phyloP scores from a whole-genome alignment of 805 yeast species.

The Grigorovia transvaalensis region DNA sequence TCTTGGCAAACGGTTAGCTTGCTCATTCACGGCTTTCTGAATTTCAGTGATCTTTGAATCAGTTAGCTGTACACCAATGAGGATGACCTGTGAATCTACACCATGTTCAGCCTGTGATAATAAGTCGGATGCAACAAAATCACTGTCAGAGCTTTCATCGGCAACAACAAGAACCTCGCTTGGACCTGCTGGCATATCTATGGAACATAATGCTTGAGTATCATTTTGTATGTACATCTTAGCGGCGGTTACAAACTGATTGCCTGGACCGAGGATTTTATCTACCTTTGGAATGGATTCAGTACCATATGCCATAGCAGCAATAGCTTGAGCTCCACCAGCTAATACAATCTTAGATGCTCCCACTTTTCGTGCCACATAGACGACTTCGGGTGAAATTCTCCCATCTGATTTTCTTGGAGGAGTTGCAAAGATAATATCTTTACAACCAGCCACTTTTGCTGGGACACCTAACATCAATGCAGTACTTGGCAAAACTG shows the following conservation, averaged over 20 bases:
- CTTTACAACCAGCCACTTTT: slow-evolving; percentile 90
- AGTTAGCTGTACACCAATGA: slow-evolving; percentile 69
- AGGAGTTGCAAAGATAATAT: slow-evolving; percentile 88
- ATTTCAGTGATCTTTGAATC: slow-evolving; percentile 51
- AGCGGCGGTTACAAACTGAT: slow-evolving; percentile 98
- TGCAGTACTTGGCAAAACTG: slow-evolving; percentile 94
- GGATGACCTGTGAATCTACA: slow-evolving; percentile 90
- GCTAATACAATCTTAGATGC: slow-evolving; percentile 86
- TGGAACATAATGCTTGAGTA: slow-evolving; percentile 86
- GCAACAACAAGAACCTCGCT: slow-evolving; percentile 96
- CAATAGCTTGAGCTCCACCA: slow-evolving; percentile 99
- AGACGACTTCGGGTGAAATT: slow-evolving; percentile 92
- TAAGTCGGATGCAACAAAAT: slow-evolving; percentile 93
- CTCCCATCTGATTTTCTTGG: slow-evolving; percentile 82
- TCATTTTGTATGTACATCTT: slow-evolving; percentile 96
- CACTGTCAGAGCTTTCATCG: slow-evolving; percentile 80
- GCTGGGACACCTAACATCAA: slow-evolving; percentile 99
- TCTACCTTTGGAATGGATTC: slow-evolving; percentile 86
- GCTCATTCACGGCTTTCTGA: slow-evolving; percentile 74
- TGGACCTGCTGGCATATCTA: slow-evolving; percentile 99
- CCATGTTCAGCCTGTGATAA: slow-evolving; percentile 99
- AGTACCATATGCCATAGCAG: slow-evolving; percentile 98
- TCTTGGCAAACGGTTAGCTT: slow-evolving; percentile 79
- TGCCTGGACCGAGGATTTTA: slow-evolving; percentile 97
- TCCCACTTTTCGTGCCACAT: slow-evolving; percentile 93